Evolutionary conservation across 1,284 basidiomycete genomes (phyloP).

Genomic region (Porogramme epimiltina): DNA sequence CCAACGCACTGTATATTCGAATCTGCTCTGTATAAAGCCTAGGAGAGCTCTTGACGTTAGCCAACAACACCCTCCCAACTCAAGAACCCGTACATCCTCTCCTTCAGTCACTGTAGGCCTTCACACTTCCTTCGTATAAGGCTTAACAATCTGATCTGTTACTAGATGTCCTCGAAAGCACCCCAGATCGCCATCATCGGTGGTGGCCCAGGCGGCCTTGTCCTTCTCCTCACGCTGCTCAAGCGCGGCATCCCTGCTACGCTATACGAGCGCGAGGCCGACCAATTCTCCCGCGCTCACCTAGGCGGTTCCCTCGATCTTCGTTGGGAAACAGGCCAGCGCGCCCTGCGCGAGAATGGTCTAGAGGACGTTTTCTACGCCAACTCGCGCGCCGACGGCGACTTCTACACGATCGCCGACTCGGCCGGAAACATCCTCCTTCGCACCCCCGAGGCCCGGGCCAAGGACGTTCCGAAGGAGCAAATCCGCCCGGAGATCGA

Average conservation of each 20-base stretch:
- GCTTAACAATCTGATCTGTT: no score
- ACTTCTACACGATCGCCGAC: neutral
- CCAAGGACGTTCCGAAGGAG: neutral
- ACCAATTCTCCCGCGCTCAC: conserved; percentile 2
- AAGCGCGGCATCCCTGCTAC: conserved; percentile 16
- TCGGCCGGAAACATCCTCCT: neutral
- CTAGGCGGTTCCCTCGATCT: conserved; percentile 21
- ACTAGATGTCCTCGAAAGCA: neutral
- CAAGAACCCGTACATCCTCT: no score
- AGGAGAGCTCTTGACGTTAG: no score
- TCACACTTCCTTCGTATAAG: no score
- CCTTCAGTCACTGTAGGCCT: no score
- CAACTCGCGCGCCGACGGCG: neutral
- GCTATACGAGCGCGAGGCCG: conserved; percentile 19
- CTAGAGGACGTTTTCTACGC: neutral
- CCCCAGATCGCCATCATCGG: conserved; percentile 21
- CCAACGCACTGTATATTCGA: no score
- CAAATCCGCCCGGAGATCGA: conserved; percentile 14
- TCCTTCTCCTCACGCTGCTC: conserved; percentile 12
- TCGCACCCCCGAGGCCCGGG: no score
- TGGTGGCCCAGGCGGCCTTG: conserved; percentile 14
- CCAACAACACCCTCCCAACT: no score
- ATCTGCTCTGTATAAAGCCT: no score
- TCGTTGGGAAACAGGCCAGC: conserved; percentile 14
- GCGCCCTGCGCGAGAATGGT: conserved; percentile 13